phyloP scores from a whole-genome alignment of 805 yeast genomes.

The Metschnikowia reukaufii region DNA sequence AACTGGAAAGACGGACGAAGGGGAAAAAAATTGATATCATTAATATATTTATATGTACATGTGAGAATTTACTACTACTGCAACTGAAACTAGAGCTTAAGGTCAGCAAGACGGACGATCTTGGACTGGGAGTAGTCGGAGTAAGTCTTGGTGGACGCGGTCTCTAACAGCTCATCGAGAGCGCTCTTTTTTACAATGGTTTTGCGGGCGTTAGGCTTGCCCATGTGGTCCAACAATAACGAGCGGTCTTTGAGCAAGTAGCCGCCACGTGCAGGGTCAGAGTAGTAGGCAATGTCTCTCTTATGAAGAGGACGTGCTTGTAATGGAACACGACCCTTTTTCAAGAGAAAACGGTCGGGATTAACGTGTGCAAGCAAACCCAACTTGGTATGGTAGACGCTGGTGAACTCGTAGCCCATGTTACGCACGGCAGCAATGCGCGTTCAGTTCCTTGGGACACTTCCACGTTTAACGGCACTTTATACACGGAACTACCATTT shows the following conservation, averaged over 20 bases:
- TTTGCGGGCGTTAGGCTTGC: conserved; percentile 16
- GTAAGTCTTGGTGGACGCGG: conserved; percentile 25
- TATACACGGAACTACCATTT: conserved; percentile 49
- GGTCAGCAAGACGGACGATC: conserved; percentile 13
- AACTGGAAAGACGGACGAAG: not conserved
- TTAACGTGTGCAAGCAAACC: conserved; percentile 73
- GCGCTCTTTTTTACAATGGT: conserved; percentile 31
- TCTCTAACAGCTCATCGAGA: conserved; percentile 37
- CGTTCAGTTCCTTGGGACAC: conserved; percentile 76
- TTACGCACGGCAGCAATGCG: conserved; percentile 75
- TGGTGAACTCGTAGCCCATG: conserved; percentile 71
- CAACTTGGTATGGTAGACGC: conserved; percentile 63
- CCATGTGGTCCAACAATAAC: conserved; percentile 40
- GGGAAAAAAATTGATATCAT: not conserved
- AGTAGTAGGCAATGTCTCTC: conserved; percentile 77
- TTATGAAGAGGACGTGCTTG: conserved; percentile 83
- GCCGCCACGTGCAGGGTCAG: conserved; percentile 71
- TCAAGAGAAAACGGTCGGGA: conserved; percentile 67
- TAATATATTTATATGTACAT: conserved; percentile 3
- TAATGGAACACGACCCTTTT: conserved; percentile 78
- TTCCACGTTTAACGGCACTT: conserved; percentile 70
- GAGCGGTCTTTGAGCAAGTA: conserved; percentile 52
- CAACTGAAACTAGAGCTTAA: conserved; percentile 10
- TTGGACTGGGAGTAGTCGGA: conserved; percentile 16
- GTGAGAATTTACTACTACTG: not conserved